phyloP scores from a whole-genome alignment of 1,284 basidiomycete species.

The Austroboletus rostrupii region DNA sequence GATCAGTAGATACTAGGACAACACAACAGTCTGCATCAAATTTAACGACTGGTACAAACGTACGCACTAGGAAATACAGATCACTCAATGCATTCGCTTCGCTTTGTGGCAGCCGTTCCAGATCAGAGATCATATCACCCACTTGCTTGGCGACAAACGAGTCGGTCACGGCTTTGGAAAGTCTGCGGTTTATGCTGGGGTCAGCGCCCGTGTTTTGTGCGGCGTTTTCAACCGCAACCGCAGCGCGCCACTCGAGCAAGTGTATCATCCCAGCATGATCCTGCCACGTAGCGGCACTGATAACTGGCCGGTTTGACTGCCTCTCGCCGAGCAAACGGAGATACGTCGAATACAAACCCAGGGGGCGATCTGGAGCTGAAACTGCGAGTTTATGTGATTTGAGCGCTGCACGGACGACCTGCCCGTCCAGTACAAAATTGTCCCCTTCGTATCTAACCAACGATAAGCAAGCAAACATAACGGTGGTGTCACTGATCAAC shows the following conservation, averaged over 20 bases:
- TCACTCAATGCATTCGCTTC: slow-evolving; percentile 38
- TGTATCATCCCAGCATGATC: slow-evolving; percentile 32
- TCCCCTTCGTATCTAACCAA: slow-evolving; percentile 65
- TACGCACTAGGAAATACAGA: slow-evolving; percentile 50
- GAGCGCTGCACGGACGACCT: slow-evolving; percentile 67
- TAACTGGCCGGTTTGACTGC: slow-evolving; percentile 13
- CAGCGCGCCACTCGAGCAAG: slow-evolving; percentile 62
- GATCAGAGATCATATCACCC: slow-evolving; percentile 41
- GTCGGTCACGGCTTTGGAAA: slow-evolving; percentile 62
- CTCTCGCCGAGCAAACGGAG: slow-evolving; percentile 43
- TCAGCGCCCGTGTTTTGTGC: slow-evolving; percentile 41
- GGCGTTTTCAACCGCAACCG: slow-evolving; percentile 50
- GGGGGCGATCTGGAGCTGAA: slow-evolving; percentile 15
- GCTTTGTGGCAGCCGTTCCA: slow-evolving; percentile 27
- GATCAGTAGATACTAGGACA: slow-evolving; percentile 56
- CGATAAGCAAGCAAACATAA: slow-evolving; percentile 1
- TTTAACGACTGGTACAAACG: no score
- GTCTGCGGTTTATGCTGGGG: slow-evolving; percentile 51
- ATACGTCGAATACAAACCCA: slow-evolving; percentile 51
- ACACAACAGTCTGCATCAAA: background rate
- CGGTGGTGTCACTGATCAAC: slow-evolving; percentile 16
- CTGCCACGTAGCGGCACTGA: slow-evolving; percentile 10
- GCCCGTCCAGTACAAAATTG: slow-evolving; percentile 71
- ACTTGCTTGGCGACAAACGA: slow-evolving; percentile 61
- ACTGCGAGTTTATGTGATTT: slow-evolving; percentile 47